phyloP scores from a whole-genome alignment of 352 stramenopile genomes.

The Phytophthora foliorum region DNA sequence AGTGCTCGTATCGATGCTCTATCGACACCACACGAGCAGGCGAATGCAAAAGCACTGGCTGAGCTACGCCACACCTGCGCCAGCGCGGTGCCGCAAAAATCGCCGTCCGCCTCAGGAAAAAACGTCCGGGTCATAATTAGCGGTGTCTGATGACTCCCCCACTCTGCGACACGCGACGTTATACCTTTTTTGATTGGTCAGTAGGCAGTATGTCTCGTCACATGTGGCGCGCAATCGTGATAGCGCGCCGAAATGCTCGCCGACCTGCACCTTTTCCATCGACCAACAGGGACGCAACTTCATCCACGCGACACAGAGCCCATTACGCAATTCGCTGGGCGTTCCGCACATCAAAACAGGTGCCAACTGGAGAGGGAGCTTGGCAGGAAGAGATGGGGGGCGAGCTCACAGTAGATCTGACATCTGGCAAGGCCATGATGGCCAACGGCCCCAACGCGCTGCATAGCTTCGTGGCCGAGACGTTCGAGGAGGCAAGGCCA shows the following conservation, averaged over 20 bases:
- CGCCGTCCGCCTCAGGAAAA: neutral
- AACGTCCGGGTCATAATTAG: neutral
- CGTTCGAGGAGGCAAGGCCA: slow-evolving; percentile 45
- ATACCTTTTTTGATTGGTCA: neutral
- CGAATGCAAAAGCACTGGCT: too few relatives aligned
- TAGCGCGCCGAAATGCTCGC: neutral
- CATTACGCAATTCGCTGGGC: neutral
- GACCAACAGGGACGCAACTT: neutral
- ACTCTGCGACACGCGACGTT: neutral
- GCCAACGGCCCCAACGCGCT: slow-evolving; percentile 45
- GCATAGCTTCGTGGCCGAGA: slow-evolving; percentile 46
- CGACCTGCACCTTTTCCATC: neutral
- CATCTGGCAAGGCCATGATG: slow-evolving; percentile 40
- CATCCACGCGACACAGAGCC: neutral
- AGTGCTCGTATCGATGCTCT: neutral
- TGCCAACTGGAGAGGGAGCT: neutral
- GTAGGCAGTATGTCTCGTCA: neutral
- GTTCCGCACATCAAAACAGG: neutral
- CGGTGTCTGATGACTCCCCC: neutral
- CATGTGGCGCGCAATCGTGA: neutral
- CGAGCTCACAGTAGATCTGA: neutral
- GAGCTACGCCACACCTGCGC: neutral
- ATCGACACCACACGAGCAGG: too few relatives aligned
- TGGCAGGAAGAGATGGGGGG: neutral
- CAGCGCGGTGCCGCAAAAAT: neutral